phyloP scores from a whole-genome alignment of 768 basidiomycete species.

The Panaeolus papilionaceus region DNA sequence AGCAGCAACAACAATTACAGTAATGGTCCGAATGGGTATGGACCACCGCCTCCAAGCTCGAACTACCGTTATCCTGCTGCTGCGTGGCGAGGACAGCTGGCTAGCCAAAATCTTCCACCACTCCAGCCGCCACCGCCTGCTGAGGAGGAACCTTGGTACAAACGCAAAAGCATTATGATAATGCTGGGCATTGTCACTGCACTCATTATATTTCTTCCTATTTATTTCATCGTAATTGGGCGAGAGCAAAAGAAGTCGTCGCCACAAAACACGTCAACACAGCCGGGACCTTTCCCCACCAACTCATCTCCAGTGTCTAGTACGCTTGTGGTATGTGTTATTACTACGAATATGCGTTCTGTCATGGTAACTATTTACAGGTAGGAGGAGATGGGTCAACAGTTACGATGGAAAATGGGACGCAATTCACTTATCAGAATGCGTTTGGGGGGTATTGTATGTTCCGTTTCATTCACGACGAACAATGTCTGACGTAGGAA shows the following conservation, averaged over 20 bases:
- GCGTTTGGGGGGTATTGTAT: conserved; percentile 70
- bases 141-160: conserved; percentile 4
- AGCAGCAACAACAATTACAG: conserved; percentile 5
- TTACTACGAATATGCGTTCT: conserved; percentile 26
- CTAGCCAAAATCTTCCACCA: neutral
- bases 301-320: conserved; percentile 16
- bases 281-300: conserved; percentile 11
- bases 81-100: neutral
- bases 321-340: conserved; percentile 28
- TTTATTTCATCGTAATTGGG: conserved; percentile 39
- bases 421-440: conserved; percentile 74
- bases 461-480: conserved; percentile 34
- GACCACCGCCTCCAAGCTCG: neutral
- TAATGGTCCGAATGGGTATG: neutral
- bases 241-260: conserved; percentile 22
- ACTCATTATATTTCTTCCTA: conserved; percentile 34
- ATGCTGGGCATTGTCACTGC: conserved; percentile 29
- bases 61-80: neutral
- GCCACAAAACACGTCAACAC: conserved; percentile 20
- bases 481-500: conserved; percentile 2
- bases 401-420: conserved; percentile 65
- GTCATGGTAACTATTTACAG: conserved; percentile 22
- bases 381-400: conserved; percentile 70
- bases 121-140: neutral
- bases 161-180: conserved; percentile 11